Conservation (phyloP, 1,139 yeast species). For the Suhomyces bolitotheri region DNA sequence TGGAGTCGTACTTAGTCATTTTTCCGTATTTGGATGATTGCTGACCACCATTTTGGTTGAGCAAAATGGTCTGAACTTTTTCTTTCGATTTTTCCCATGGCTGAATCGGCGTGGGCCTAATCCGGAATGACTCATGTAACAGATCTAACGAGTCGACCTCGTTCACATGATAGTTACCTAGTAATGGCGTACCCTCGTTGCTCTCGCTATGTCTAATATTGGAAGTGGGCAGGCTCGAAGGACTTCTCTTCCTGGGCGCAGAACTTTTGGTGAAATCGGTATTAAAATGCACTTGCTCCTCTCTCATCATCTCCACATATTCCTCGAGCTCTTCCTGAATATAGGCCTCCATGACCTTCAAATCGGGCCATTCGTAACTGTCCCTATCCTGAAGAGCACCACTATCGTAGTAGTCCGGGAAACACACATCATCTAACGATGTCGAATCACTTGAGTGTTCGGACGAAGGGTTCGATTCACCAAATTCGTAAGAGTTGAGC, state of each 20-base stretch:
- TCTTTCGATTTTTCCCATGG: slow-evolving; percentile 66
- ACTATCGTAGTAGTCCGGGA: slow-evolving; percentile 39
- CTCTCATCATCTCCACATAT: slow-evolving; percentile 17
- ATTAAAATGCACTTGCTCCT: slow-evolving; percentile 17
- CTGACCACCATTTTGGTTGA: slow-evolving; percentile 14
- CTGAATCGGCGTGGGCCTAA: slow-evolving; percentile 72
- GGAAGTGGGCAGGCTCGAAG: slow-evolving; percentile 6
- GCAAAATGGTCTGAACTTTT: slow-evolving; percentile 34
- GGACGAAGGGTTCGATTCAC: slow-evolving; percentile 69
- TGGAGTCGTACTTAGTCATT: slow-evolving; percentile 21
- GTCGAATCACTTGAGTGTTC: slow-evolving; percentile 70
- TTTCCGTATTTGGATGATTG: not conserved
- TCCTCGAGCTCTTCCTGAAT: slow-evolving; percentile 65
- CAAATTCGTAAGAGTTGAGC: slow-evolving; percentile 42
- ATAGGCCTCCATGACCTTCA: slow-evolving; percentile 70
- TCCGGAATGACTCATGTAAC: slow-evolving; percentile 47
- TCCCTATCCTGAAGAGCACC: slow-evolving; percentile 22
- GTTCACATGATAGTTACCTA: slow-evolving; percentile 50
- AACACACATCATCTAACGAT: slow-evolving; percentile 76
- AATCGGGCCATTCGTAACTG: slow-evolving; percentile 72
- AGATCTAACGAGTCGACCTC: slow-evolving; percentile 59
- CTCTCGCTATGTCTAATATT: not conserved
- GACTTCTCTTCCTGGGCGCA: not conserved
- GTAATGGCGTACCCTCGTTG: slow-evolving; percentile 29
- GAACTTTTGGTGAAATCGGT: slow-evolving; percentile 29